Percentiles rank a stretch among this genome's conserved stretches.
Conservation (phyloP, 1,139 yeast genomes). For the Blastobotrys apis region DNA sequence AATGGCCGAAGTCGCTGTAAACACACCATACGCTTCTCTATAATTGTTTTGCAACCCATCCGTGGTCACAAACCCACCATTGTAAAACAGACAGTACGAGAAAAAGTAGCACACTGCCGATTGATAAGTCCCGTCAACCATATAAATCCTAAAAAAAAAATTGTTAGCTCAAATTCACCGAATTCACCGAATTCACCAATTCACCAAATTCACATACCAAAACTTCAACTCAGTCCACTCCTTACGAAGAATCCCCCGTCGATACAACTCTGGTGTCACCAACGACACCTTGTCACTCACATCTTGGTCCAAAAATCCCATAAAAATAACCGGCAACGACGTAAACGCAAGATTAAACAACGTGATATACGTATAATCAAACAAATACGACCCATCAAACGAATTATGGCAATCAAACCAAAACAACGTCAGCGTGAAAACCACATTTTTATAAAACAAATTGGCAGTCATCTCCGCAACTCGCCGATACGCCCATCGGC, state of each 20-base stretch:
- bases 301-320: conserved; percentile 93
- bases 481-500: conserved; percentile 93
- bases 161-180: not conserved
- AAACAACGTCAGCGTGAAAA: conserved; percentile 80
- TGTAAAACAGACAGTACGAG: conserved; percentile 66
- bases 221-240: conserved; percentile 83
- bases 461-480: conserved; percentile 91
- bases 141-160: conserved; percentile 55
- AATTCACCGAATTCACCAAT: not conserved
- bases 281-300: conserved; percentile 75
- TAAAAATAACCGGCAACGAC: conserved; percentile 83
- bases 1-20: conserved; percentile 76
- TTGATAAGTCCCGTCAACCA: conserved; percentile 85
- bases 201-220: conserved; percentile 39
- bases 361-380: conserved; percentile 88
- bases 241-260: conserved; percentile 71
- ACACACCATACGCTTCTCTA: conserved; percentile 78
- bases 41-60: conserved; percentile 73
- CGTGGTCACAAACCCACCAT: conserved; percentile 52
- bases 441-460: conserved; percentile 87
- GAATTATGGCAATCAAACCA: conserved; percentile 87
- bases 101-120: conserved; percentile 80
- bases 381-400: conserved; percentile 88
- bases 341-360: conserved; percentile 93
- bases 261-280: conserved; percentile 81